These are phyloP conservation scores for Edhazardia aedis DNA, from an alignment of 371 early-diverging fungal species.

Conservation along the genomic window DNA sequence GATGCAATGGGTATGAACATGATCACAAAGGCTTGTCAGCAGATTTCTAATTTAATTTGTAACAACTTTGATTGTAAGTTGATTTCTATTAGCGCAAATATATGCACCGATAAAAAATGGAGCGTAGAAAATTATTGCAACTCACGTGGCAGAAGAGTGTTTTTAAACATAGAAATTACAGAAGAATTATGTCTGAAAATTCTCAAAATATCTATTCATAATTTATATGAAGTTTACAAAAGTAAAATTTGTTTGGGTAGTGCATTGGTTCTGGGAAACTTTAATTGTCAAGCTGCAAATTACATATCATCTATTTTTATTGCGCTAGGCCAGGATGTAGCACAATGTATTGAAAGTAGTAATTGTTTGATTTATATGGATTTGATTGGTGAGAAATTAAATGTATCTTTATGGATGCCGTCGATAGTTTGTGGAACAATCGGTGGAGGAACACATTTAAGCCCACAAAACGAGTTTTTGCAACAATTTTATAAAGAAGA, in stretches of 20 bases:
- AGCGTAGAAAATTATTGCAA: slow-evolving; percentile 85
- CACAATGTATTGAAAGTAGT: slow-evolving; percentile 74
- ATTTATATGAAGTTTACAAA: slow-evolving; percentile 13
- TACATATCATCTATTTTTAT: slow-evolving; percentile 71
- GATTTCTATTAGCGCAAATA: slow-evolving; percentile 66
- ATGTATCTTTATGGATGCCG: slow-evolving; percentile 73
- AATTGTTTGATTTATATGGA: slow-evolving; percentile 82
- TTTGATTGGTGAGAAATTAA: slow-evolving; percentile 54
- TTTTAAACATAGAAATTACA: slow-evolving; percentile 8
- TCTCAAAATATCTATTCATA: slow-evolving; percentile 8
- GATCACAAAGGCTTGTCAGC: slow-evolving; percentile 80
- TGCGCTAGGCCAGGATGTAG: slow-evolving; percentile 83
- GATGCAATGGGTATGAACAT: slow-evolving; percentile 98
- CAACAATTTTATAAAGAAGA: slow-evolving; percentile 68
- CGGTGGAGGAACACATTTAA: slow-evolving; percentile 71
- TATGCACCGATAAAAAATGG: slow-evolving; percentile 85
- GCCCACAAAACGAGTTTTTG: slow-evolving; percentile 64
- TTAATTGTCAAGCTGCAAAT: slow-evolving; percentile 81
- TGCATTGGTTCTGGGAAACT: slow-evolving; percentile 78
- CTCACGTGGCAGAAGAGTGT: slow-evolving; percentile 54
- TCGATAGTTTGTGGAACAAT: slow-evolving; percentile 76
- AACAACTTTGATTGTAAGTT: slow-evolving; percentile 2
- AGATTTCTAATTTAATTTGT: neutral
- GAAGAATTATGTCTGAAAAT: slow-evolving; percentile 5
- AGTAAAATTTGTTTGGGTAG: slow-evolving; percentile 50